Percentiles rank a stretch among this genome's conserved stretches.
These are phyloP conservation scores for Umbelopsis sp. DNA, from an alignment of 371 early-diverging fungal genomes.

Conservation along the genomic window DNA sequence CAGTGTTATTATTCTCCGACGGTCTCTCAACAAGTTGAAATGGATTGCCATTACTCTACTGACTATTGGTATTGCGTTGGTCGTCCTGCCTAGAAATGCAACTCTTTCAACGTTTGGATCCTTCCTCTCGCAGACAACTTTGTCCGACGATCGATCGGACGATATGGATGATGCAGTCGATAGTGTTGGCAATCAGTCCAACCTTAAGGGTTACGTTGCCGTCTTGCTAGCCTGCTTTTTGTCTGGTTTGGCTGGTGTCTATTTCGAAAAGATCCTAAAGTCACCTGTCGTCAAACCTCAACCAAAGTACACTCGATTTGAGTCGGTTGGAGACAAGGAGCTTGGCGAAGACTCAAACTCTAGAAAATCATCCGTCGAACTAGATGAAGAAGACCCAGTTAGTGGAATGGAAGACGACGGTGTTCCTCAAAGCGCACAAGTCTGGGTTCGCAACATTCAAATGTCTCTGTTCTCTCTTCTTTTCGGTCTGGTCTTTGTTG, in stretches of 20 bases:
- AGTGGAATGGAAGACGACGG: constrained; percentile 14
- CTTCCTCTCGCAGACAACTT: constrained; percentile 16
- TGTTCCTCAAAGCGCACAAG: constrained; percentile 34
- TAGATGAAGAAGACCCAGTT: constrained; percentile 8
- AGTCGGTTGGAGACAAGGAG: constrained; percentile 12
- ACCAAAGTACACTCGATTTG: constrained; percentile 7
- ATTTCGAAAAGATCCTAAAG: constrained; percentile 94
- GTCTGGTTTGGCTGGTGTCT: constrained; percentile 95
- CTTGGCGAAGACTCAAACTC: neutral
- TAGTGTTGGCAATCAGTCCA: constrained; percentile 45
- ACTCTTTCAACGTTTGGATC: constrained; percentile 15
- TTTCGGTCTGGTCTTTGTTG: constrained; percentile 63
- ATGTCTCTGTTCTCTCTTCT: constrained; percentile 70
- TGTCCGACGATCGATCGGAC: constrained; percentile 11
- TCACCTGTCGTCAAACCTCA: constrained; percentile 34
- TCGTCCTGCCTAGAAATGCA: constrained; percentile 61
- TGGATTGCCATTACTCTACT: constrained; percentile 81
- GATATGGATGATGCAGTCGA: neutral
- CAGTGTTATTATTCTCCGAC: constrained; percentile 77
- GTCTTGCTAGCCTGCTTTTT: constrained; percentile 84
- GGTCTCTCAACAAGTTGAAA: constrained; percentile 63
- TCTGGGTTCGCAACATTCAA: constrained; percentile 90
- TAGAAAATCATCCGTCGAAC: constrained; percentile 3
- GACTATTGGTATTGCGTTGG: constrained; percentile 84
- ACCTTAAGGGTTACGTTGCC: constrained; percentile 52